Evolutionary conservation across 306 rosid species (phyloP).

Genomic region (Acmispon strigosus): DNA sequence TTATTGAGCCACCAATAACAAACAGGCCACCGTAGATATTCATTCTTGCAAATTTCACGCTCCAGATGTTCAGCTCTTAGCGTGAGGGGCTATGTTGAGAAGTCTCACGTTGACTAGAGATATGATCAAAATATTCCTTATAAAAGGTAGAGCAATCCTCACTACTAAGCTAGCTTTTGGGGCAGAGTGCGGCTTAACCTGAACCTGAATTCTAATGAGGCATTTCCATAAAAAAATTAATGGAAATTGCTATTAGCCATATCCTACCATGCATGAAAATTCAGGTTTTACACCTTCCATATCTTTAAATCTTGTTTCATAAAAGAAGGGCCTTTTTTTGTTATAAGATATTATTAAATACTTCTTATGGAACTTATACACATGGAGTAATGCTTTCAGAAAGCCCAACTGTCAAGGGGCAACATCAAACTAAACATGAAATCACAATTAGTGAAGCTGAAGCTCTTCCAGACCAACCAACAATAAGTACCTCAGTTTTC

Average conservation of each 20-base stretch:
- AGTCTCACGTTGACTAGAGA: too few species aligned
- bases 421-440: slow-evolving; percentile 12
- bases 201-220: too few species aligned
- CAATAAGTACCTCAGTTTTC: slow-evolving; percentile 65
- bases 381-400: neutral
- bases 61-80: too few species aligned
- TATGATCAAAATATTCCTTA: too few species aligned
- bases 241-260: neutral
- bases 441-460: slow-evolving; percentile 13
- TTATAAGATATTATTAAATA: slow-evolving; percentile 1
- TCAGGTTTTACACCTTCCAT: neutral
- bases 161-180: too few species aligned
- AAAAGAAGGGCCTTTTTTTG: neutral
- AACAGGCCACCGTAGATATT: too few species aligned
- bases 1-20: too few species aligned
- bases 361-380: neutral
- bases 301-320: neutral
- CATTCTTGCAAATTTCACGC: too few species aligned
- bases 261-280: slow-evolving; percentile 12
- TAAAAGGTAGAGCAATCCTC: too few species aligned
- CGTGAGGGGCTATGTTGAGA: too few species aligned
- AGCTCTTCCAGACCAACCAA: slow-evolving; percentile 5
- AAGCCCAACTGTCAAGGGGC: neutral
- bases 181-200: too few species aligned
- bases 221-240: slow-evolving; percentile 4